Conservation (phyloP, 2,329 filamentous ascomycete genomes). For the Pyrenochaeta sp. region DNA sequence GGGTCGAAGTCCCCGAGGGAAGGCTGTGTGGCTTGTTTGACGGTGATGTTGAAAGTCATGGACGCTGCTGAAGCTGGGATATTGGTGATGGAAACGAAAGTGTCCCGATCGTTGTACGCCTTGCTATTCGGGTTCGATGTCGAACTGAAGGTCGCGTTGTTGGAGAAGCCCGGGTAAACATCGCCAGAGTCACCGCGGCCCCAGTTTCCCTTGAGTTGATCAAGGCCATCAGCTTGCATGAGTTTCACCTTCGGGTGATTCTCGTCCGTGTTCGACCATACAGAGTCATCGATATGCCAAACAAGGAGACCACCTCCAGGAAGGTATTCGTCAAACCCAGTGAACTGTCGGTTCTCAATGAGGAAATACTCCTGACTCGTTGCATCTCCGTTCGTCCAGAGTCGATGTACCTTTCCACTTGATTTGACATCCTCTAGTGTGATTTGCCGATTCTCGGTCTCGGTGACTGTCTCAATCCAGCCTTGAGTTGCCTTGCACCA, state of each 20-base stretch:
- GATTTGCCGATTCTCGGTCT: slow-evolving; percentile 25
- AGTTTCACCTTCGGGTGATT: slow-evolving; percentile 28
- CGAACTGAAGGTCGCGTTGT: slow-evolving; percentile 20
- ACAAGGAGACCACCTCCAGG: slow-evolving; percentile 29
- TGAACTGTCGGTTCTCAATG: slow-evolving; percentile 28
- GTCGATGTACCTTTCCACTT: slow-evolving; percentile 21
- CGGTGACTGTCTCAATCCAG: slow-evolving; percentile 24
- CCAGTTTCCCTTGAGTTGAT: slow-evolving; percentile 18
- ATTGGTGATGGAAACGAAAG: slow-evolving; percentile 25
- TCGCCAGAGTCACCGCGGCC: slow-evolving; percentile 28
- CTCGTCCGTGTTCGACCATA: slow-evolving; percentile 22
- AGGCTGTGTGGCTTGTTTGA: slow-evolving; percentile 14
- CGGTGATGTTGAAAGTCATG: slow-evolving; percentile 31
- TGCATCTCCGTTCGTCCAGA: slow-evolving; percentile 29
- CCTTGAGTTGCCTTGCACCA: slow-evolving; percentile 33
- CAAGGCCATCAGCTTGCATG: slow-evolving; percentile 31
- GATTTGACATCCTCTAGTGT: slow-evolving; percentile 29
- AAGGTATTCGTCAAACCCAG: slow-evolving; percentile 25
- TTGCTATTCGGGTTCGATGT: slow-evolving; percentile 26
- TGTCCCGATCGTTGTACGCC: slow-evolving; percentile 23
- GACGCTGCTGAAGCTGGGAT: slow-evolving; percentile 18
- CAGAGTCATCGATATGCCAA: slow-evolving; percentile 32
- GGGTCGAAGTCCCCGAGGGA: slow-evolving; percentile 15
- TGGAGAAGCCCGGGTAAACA: slow-evolving; percentile 22
- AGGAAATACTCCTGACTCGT: slow-evolving; percentile 28